Conservation (phyloP, 2,329 filamentous ascomycete species). For the Fusarium sp. region DNA sequence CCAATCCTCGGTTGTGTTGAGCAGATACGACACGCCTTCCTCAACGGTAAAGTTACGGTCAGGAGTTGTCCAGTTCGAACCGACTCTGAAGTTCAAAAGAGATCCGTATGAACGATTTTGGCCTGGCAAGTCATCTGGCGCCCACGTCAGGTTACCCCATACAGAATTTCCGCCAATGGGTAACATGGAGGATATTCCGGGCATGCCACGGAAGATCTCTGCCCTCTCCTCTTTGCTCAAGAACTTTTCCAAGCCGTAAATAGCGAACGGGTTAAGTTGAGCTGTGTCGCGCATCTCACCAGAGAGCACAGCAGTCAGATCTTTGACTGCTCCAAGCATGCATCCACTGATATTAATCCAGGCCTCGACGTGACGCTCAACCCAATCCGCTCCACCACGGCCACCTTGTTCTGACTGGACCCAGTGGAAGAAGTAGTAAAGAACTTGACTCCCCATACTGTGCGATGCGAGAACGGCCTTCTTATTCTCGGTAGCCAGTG, state of each 20-base stretch:
- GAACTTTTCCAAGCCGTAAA: slow-evolving; percentile 97
- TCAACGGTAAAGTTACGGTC: slow-evolving; percentile 83
- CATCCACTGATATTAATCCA: slow-evolving; percentile 99
- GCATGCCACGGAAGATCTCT: slow-evolving; percentile 96
- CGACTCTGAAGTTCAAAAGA: slow-evolving; percentile 83
- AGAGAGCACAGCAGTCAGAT: slow-evolving; percentile 87
- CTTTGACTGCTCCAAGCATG: slow-evolving; percentile 96
- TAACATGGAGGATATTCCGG: slow-evolving; percentile 95
- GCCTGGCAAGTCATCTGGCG: slow-evolving; percentile 84
- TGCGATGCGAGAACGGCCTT: slow-evolving; percentile 92
- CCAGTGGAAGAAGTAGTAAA: slow-evolving; percentile 85
- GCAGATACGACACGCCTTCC: slow-evolving; percentile 81
- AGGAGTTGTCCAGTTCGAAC: slow-evolving; percentile 72
- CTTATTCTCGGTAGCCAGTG: slow-evolving; percentile 75
- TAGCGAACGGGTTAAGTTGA: slow-evolving; percentile 94
- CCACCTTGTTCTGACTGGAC: slow-evolving; percentile 84
- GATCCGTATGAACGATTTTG: slow-evolving; percentile 82
- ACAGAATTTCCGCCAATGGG: slow-evolving; percentile 92
- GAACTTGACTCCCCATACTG: slow-evolving; percentile 96
- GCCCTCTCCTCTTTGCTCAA: slow-evolving; percentile 89
- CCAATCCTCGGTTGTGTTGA: slow-evolving; percentile 85
- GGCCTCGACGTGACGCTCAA: slow-evolving; percentile 87
- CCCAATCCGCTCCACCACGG: slow-evolving; percentile 86
- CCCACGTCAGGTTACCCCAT: slow-evolving; percentile 91
- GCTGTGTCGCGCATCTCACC: slow-evolving; percentile 99